Base-by-base conservation (phyloP, 2,329 filamentous ascomycete genomes). In the Aureobasidium zeae region DNA sequence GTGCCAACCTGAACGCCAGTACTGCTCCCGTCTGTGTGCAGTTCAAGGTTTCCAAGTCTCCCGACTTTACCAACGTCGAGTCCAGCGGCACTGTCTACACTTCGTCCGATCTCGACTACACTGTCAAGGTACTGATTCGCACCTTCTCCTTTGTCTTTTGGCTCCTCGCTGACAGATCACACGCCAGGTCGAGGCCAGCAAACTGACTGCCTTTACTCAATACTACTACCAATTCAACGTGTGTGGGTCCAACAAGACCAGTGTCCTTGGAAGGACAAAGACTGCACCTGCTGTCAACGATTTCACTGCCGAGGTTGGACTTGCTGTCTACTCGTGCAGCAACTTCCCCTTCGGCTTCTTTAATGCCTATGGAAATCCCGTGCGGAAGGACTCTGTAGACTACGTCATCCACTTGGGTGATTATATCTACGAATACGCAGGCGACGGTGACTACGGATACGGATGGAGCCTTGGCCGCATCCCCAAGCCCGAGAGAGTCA, bases 31-130 rank as follows among this genome's bases (percentile, higher is more conserved):
- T 85, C 22, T 86, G 82, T 52, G 71, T 86, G 0, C 69, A 79
- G 25, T 86, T 77, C 68, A 73, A 71, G 46, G 72, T 85, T 13
- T 68, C 69, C 11, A 62, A 63, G 15, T 69, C 72, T 51, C 56
- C 68, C 37, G 59, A 64, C n/a, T 64, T 73, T 22, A 60, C 61
- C 9, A 54, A 65, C 2, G 63, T 74, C 6, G 73, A 75, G 2
- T 67, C 72, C 38, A 65, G 64, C 1, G 82, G 82, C 4, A 72
- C 63, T 25, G 79, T 72, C 1, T 84, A 78, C 55, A 86, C 83
- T 0, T 82, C 73, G 25, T 81, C 75, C 1, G 82, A 86, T 56
- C 75, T 86, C 35, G 83, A 87, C 56, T 87, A 79, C 56, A 86
- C 82, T 0, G 66, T 86, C 48, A 85, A 85, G 69, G 76, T 77